Evolutionary conservation across 352 stramenopile species (phyloP), one percentile per base, ranked within the genome.

Genomic region (Phytophthora agathidicida): DNA sequence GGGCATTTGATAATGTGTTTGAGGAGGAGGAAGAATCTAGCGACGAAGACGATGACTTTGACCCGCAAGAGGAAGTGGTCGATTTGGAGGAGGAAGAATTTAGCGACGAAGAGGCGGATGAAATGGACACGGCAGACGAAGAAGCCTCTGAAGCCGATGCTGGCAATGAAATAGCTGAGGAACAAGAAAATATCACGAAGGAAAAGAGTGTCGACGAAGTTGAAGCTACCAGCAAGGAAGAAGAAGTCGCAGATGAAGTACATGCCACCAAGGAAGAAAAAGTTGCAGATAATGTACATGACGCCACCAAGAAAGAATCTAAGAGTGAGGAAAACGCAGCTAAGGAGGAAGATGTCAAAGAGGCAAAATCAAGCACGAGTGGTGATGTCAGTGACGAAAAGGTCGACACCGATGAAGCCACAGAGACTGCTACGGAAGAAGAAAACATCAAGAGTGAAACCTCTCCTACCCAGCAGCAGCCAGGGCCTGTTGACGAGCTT

Each of bases 1-100:
- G 86, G 86, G 86, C 80, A 8, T 76, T 91, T 27, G 46, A 75
- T 39, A 54, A 36, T 20, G 43, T 62, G 3, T 55, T 73, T 31
- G 49, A 60, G 8, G 68, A 64, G n/a, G 64, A 59, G 5, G 38
- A 53, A 32, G 64, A 50, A 30, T 56, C 33, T 24, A 60, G 23
- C 8, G 39, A 64, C 23, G 45, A 74, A 41, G 54, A 68, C 10
- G 42, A 52, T 37, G 41, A 55, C 38, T 43, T 65, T 13, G 58
- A 75, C 30, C 22, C 38, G 30, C 32, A 65, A 33, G 50, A 70
- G 28, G 52, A 71, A 28, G 52, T 71, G 19, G 43, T 61, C 3
- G 11, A 54, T 35, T 22, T 67, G 27, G 37, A 60, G 3, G 48
- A 68, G 14, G 36, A 60, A 19, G 55, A 65, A 5, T 41, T 53